Percentiles rank a stretch among this genome's conserved stretches.
These are phyloP conservation scores for Acacia pycnantha DNA, from an alignment of 331 rosid species.

Conservation along the genomic window DNA sequence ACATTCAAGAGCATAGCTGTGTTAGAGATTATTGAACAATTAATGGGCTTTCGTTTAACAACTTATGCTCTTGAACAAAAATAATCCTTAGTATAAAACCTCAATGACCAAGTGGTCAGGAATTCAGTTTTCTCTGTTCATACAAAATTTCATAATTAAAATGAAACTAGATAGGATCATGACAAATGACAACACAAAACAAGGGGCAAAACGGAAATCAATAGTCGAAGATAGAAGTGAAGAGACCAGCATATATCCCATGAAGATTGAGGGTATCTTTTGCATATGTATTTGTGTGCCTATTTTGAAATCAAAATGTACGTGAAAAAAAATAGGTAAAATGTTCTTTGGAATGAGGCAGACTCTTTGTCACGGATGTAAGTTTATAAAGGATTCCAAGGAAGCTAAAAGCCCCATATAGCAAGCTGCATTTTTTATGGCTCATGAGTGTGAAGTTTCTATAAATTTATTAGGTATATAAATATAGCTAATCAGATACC, in stretches of 20 bases:
- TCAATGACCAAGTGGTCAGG: background rate
- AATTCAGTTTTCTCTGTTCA: background rate
- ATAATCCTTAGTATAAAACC: background rate
- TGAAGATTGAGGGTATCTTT: background rate
- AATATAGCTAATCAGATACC: background rate
- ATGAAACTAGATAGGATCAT: background rate
- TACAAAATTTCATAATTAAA: background rate
- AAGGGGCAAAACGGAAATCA: conserved; percentile 14
- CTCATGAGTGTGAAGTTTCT: background rate
- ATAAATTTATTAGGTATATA: background rate
- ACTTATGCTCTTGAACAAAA: background rate
- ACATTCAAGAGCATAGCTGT: conserved; percentile 22
- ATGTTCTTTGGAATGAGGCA: background rate
- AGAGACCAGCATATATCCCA: background rate
- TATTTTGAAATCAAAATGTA: background rate
- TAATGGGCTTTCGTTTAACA: background rate
- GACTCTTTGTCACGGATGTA: background rate
- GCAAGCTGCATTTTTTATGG: background rate
- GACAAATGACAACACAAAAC: background rate
- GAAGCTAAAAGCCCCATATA: background rate
- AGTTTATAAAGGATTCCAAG: background rate
- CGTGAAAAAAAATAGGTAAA: background rate
- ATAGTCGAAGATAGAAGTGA: background rate
- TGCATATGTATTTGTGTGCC: background rate
- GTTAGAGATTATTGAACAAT: background rate